Evolutionary conservation across 768 basidiomycete genomes (phyloP).

Genomic region (Chalciporus piperatus): DNA sequence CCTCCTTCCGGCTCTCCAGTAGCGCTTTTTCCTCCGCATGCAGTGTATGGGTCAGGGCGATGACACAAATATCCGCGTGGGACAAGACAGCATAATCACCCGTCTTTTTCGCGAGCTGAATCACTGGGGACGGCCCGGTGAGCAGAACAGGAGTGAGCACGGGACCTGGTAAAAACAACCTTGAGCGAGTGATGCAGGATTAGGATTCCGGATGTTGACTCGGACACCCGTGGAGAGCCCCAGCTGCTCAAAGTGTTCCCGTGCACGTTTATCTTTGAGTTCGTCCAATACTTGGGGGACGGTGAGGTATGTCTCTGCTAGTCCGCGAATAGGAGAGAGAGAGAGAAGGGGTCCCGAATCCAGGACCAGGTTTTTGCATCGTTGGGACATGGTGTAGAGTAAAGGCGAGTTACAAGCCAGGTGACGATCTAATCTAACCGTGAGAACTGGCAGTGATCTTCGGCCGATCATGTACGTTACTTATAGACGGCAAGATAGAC

Average conservation of each 20-base stretch:
- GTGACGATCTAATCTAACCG: conserved; percentile 8
- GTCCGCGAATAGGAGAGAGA: conserved; percentile 81
- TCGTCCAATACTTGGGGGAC: conserved; percentile 90
- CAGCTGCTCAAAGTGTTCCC: conserved; percentile 82
- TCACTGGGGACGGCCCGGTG: conserved; percentile 50
- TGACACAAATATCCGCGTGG: conserved; percentile 83
- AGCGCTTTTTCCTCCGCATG: conserved; percentile 49
- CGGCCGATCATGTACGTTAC: background rate
- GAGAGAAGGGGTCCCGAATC: conserved; percentile 94
- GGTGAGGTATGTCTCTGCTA: conserved; percentile 83
- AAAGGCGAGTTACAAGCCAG: background rate
- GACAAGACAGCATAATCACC: conserved; percentile 95
- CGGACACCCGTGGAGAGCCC: conserved; percentile 74
- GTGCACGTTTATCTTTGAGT: conserved; percentile 81
- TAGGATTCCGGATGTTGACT: conserved; percentile 67
- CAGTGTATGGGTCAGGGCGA: conserved; percentile 83
- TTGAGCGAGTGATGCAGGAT: conserved; percentile 63
- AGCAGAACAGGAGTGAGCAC: conserved; percentile 11
- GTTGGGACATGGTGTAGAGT: conserved; percentile 31
- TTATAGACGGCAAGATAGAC: too few relatives aligned
- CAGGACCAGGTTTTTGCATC: conserved; percentile 79
- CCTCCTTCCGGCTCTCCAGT: conserved; percentile 26
- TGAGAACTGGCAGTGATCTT: conserved; percentile 7
- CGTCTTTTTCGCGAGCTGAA: conserved; percentile 89
- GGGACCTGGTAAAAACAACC: conserved; percentile 37